Percentiles rank a stretch among this genome's conserved stretches.
phyloP scores from a whole-genome alignment of 176 grass and related monocot species.

The Stipa capillata region DNA sequence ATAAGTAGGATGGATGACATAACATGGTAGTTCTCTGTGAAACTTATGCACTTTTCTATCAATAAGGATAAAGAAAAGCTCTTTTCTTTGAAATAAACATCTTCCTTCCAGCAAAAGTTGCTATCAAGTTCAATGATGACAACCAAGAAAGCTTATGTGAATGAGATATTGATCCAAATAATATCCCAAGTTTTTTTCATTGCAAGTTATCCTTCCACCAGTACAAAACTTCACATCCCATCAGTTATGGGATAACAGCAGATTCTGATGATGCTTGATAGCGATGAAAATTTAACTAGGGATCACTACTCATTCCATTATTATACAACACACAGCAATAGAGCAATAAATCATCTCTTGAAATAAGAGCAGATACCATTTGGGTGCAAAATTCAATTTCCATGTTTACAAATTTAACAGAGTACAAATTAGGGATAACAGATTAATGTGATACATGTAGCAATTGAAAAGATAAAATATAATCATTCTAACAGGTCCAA shows the following conservation, averaged over 20 bases:
- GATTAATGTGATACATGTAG: too few relatives aligned
- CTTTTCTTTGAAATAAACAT: not conserved
- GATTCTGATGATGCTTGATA: not conserved
- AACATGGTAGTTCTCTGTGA: not conserved
- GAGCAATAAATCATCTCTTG: not conserved
- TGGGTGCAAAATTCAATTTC: not conserved
- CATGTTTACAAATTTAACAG: not conserved
- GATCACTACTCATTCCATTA: not conserved
- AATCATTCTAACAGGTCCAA: not conserved
- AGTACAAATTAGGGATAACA: too few relatives aligned
- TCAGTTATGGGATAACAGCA: not conserved
- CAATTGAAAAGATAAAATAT: too few relatives aligned
- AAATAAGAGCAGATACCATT: not conserved
- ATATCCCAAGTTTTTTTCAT: not conserved
- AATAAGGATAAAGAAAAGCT: not conserved
- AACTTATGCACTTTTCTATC: not conserved
- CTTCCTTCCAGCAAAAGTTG: not conserved
- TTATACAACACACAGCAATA: not conserved
- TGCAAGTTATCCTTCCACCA: not conserved
- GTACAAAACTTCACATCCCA: not conserved
- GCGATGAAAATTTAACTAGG: not conserved
- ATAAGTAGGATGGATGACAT: not conserved
- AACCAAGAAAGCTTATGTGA: not conserved
- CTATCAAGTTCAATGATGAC: not conserved
- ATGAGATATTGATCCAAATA: not conserved